A percentile compares a stretch with the other conserved stretches of the same genome.
These are phyloP conservation scores for Backusella australiensis DNA, from an alignment of 192 early-diverging fungal genomes.

Conservation along the genomic window DNA sequence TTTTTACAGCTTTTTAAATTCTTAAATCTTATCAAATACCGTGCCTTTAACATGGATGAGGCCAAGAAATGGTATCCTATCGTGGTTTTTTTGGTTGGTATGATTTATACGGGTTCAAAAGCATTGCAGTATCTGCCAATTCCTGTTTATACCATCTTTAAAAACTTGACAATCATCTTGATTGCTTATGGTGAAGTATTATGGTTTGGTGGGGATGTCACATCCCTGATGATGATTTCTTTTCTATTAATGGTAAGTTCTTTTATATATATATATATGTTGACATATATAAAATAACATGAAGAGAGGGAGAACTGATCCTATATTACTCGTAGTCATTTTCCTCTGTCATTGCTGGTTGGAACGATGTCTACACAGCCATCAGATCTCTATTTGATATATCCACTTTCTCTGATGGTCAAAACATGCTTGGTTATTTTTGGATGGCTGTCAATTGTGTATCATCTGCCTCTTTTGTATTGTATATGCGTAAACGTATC, in stretches of 20 bases:
- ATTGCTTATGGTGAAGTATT: constrained; percentile 90
- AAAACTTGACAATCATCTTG: constrained; percentile 95
- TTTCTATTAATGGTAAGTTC: constrained; percentile 72
- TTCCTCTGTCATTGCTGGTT: constrained; percentile 83
- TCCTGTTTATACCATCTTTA: constrained; percentile 94
- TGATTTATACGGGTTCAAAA: constrained; percentile 96
- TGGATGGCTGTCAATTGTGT: constrained; percentile 94
- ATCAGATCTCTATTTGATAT: constrained; percentile 7
- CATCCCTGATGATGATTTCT: constrained; percentile 71
- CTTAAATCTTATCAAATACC: constrained; percentile 54
- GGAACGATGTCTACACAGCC: constrained; percentile 56
- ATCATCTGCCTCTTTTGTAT: constrained; percentile 80
- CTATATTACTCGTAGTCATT: constrained; percentile 46
- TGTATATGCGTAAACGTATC: constrained; percentile 87
- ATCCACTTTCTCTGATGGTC: not conserved
- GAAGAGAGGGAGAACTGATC: not conserved
- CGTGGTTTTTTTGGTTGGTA: constrained; percentile 76
- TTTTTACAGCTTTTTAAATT: constrained; percentile 52
- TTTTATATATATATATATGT: not conserved
- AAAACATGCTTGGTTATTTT: constrained; percentile 58
- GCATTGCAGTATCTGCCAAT: constrained; percentile 87
- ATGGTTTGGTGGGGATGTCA: constrained; percentile 77
- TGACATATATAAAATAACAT: not conserved
- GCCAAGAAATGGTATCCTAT: constrained; percentile 79
- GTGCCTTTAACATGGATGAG: constrained; percentile 51